Conservation (phyloP, 2,329 filamentous ascomycete species). For the Westerdykella aurantiaca region DNA sequence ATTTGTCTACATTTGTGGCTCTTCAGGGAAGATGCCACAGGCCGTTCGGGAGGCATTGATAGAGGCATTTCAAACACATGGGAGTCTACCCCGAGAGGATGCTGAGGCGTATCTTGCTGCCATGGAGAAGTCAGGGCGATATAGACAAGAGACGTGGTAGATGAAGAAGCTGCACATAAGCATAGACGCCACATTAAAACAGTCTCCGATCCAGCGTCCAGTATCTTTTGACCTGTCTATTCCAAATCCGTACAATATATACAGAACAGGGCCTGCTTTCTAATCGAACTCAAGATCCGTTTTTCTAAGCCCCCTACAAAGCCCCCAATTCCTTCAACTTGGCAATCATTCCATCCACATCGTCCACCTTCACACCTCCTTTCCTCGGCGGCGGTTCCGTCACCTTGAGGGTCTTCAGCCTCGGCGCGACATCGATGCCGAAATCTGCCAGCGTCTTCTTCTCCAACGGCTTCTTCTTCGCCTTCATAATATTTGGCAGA, state of each 20-base stretch:
- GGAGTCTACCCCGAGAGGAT: constrained; percentile 38
- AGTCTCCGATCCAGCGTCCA: too few relatives aligned
- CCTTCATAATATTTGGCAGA: constrained; percentile 99
- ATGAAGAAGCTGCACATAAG: background rate
- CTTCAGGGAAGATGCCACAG: constrained; percentile 65
- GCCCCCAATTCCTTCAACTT: constrained; percentile 97
- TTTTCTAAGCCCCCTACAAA: constrained; percentile 48
- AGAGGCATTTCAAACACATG: constrained; percentile 51
- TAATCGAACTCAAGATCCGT: background rate
- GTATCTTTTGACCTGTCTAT: too few relatives aligned
- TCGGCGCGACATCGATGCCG: constrained; percentile 65
- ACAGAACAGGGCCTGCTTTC: constrained; percentile 4
- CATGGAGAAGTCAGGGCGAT: constrained; percentile 59
- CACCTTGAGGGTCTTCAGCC: constrained; percentile 88
- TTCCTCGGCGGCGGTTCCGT: constrained; percentile 79
- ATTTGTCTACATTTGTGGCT: constrained; percentile 54
- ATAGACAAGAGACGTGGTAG: constrained; percentile 67
- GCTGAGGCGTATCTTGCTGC: constrained; percentile 52
- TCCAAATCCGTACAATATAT: constrained; percentile 7
- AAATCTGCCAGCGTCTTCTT: constrained; percentile 78
- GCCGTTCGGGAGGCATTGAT: constrained; percentile 61
- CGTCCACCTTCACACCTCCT: constrained; percentile 93
- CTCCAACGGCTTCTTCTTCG: constrained; percentile 98
- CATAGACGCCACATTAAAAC: too few relatives aligned
- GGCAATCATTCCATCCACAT: constrained; percentile 87